Evolutionary conservation across 768 basidiomycete species (phyloP).

Genomic region (Agrocybe chaxingu): DNA sequence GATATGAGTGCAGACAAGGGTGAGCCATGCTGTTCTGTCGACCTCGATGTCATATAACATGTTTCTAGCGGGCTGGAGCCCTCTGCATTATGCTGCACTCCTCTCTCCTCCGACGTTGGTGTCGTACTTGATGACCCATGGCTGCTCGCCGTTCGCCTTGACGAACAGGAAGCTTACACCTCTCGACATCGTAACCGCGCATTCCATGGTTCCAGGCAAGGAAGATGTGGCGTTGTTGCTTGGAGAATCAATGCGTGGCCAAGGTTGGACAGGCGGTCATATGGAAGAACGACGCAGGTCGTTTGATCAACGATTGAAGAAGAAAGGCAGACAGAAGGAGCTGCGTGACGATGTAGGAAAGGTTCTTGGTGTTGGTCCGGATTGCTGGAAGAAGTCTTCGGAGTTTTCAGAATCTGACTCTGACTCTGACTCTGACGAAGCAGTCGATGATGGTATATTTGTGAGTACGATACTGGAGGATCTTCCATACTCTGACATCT

Average conservation of each 20-base stretch:
- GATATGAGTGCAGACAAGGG: constrained; percentile 66
- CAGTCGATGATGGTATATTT: constrained; percentile 45
- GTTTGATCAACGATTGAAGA: constrained; percentile 56
- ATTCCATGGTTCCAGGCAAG: constrained; percentile 76
- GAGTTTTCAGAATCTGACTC: constrained; percentile 38
- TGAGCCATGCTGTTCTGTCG: constrained; percentile 23
- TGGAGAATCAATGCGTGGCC: constrained; percentile 83
- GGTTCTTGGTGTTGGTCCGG: constrained; percentile 50
- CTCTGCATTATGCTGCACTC: constrained; percentile 88
- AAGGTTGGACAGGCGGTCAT: constrained; percentile 77
- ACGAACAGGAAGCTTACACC: constrained; percentile 82
- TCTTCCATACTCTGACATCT: constrained; percentile 15
- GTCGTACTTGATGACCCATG: constrained; percentile 89
- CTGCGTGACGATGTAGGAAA: constrained; percentile 59
- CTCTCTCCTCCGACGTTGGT: constrained; percentile 87
- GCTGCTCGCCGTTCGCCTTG: constrained; percentile 76
- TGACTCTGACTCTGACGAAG: constrained; percentile 45
- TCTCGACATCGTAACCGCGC: constrained; percentile 85
- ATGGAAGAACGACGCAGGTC: constrained; percentile 66
- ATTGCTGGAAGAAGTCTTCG: constrained; percentile 65
- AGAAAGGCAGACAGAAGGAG: constrained; percentile 47
- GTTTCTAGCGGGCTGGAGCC: constrained; percentile 84
- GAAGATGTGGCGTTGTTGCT: constrained; percentile 85
- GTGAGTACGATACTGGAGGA: constrained; percentile 30
- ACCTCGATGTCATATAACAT: background rate